Percentiles rank a stretch among this genome's conserved stretches.
phyloP scores from a whole-genome alignment of 306 rosid genomes.

The Styphnolobium japonicum region DNA sequence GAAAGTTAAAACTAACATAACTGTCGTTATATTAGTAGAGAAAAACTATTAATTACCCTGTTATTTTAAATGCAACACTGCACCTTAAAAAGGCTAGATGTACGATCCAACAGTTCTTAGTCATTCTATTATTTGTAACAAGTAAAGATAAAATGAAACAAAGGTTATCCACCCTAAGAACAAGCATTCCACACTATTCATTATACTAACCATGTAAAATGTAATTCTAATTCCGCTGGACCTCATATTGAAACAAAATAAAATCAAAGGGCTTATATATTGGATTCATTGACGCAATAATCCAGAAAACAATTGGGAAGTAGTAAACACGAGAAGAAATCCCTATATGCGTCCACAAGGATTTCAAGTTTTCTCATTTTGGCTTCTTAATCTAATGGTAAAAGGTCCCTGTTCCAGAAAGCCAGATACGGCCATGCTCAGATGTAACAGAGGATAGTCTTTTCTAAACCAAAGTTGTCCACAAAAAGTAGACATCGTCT shows the following conservation, averaged over 20 bases:
- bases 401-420: constrained; percentile 24
- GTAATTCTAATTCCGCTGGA: constrained; percentile 17
- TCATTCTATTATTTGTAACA: background rate
- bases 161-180: background rate
- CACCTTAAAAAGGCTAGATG: background rate
- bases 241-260: background rate
- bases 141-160: background rate
- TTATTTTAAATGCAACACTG: background rate
- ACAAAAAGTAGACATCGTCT: constrained; percentile 16
- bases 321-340: constrained; percentile 29
- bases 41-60: background rate
- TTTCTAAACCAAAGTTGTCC: constrained; percentile 15
- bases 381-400: constrained; percentile 29
- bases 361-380: constrained; percentile 36
- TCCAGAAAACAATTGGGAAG: constrained; percentile 26
- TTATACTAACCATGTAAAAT: background rate
- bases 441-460: constrained; percentile 21
- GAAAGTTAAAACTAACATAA: too few species aligned
- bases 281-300: constrained; percentile 4
- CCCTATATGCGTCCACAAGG: constrained; percentile 27
- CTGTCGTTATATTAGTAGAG: too few species aligned
- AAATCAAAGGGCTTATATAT: constrained; percentile 17
- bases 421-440: constrained; percentile 26
- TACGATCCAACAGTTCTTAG: background rate
- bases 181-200: constrained; percentile 17